Percentiles rank a stretch among this genome's conserved stretches.
Evolutionary conservation across 192 early-diverging fungal species (phyloP).

Genomic region (Phlyctochytrium arcticum): DNA sequence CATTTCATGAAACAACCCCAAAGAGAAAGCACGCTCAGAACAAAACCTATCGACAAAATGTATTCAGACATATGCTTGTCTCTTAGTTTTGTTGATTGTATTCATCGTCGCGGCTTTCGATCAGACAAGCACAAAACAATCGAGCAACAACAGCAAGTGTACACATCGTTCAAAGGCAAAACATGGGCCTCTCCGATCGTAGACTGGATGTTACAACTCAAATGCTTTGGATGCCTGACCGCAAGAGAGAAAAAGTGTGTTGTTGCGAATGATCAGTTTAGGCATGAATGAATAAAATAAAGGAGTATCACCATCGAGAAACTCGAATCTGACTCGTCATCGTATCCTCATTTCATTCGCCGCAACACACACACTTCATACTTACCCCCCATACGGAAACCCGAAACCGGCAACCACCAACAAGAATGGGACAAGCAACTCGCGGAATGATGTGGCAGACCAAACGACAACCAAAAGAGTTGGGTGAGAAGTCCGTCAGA

Average conservation of each 20-base stretch:
- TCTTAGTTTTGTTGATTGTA: conserved; percentile 19
- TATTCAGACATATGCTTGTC: conserved; percentile 35
- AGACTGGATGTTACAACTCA: no score
- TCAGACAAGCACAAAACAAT: background rate
- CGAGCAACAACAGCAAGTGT: background rate
- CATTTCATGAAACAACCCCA: background rate
- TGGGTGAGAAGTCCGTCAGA: background rate
- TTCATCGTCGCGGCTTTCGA: conserved; percentile 3
- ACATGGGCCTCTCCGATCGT: background rate
- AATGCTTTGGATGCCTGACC: no score
- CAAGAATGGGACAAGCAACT: no score
- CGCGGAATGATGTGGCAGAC: no score
- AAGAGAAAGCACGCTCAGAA: conserved; percentile 10
- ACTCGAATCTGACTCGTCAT: conserved; percentile 33
- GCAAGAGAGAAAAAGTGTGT: no score
- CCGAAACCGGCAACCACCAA: no score
- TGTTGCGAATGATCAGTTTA: conserved; percentile 20
- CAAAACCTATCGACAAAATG: conserved; percentile 16
- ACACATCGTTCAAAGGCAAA: background rate
- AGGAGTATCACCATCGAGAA: conserved; percentile 20
- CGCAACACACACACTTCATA: background rate
- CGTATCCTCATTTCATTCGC: conserved; percentile 14
- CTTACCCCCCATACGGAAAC: background rate
- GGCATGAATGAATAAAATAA: conserved; percentile 25
- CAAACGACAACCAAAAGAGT: background rate